These are phyloP conservation scores for Aspergillus homomorphus DNA, from an alignment of 495 filamentous ascomycete genomes.

Conservation along the genomic window DNA sequence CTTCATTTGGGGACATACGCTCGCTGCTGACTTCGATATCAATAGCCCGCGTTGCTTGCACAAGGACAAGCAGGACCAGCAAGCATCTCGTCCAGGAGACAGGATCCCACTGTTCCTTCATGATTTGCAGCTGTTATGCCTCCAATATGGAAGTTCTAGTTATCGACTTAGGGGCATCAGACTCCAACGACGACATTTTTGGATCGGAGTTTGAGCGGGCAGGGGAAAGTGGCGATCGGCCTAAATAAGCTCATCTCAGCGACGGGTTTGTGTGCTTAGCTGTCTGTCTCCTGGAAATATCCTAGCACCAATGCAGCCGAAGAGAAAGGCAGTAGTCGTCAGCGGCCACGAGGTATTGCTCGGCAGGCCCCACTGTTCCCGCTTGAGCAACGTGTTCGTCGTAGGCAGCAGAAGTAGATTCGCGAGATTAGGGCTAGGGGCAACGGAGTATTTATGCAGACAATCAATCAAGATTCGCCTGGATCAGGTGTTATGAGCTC, in stretches of 20 bases:
- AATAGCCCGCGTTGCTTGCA: neutral
- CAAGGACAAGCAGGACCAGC: neutral
- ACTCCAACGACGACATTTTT: neutral
- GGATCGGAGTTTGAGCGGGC: too few relatives aligned
- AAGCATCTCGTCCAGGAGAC: neutral
- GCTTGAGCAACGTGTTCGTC: neutral
- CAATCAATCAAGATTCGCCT: too few relatives aligned
- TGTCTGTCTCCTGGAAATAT: neutral
- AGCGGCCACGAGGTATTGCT: neutral
- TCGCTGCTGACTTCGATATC: conserved; percentile 4
- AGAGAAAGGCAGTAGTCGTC: neutral
- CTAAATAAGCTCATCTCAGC: neutral
- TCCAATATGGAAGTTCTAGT: neutral
- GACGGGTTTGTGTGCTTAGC: neutral
- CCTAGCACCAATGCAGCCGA: neutral
- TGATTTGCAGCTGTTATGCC: neutral
- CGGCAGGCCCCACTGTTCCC: neutral
- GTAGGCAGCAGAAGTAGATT: neutral
- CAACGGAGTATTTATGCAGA: too few relatives aligned
- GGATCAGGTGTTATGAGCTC: too few relatives aligned
- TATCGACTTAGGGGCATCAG: neutral
- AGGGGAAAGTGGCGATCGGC: too few relatives aligned
- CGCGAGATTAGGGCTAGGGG: too few relatives aligned
- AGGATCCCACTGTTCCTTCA: neutral
- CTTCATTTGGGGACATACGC: neutral